Base-by-base conservation (phyloP, 768 basidiomycete genomes). In the Clathrus columnatus region DNA sequence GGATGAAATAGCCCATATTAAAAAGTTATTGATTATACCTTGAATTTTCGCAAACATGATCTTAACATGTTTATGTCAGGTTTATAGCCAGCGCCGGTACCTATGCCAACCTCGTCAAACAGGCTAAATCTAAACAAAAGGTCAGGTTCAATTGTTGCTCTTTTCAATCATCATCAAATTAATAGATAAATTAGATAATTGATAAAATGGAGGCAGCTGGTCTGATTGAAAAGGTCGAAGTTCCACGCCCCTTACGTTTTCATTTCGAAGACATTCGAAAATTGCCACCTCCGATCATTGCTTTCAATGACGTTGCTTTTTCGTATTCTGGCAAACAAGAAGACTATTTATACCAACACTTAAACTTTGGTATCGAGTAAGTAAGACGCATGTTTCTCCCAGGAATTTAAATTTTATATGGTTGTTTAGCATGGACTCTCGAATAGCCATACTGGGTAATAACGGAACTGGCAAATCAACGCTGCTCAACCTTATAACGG, bases 131-230 rank as follows among this genome's bases (percentile, higher is more conserved):
- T 50, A 99, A 99, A 70, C 95, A 99, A 72, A 99, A 99, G 63
- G 65, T 65, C 6, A 17, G n/a, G n/a, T n/a, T n/a, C n/a, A 7
- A 47, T 17, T 51, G 3, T 11, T 51, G 21, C 44, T 28, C 26
- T n/a, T 23, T 6, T 49, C n/a, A 6, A 18, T 42, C 24, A 8
- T 28, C 49, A 10, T 41, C n/a, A 30, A n/a, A 21, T 1, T 43
- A n/a, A n/a, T n/a, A n/a, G n/a, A n/a, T n/a, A n/a, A n/a, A n/a
- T n/a, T n/a, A 64, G 81, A 98, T 99, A 60, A 95, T 99, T 72
- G 95, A 99, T 78, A 99, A 99, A 82, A 99, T 99, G 95, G 96
- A 99, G 77, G 95, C 95, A 24, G 95, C 94, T 14, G 95, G 95
- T 59, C 78, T 99, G 43, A 79, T 99, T 66, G 91, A 99, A 71